These are phyloP conservation scores for Nicotiana rustica DNA, from an alignment of 305 asterid species.

Conservation along the genomic window DNA sequence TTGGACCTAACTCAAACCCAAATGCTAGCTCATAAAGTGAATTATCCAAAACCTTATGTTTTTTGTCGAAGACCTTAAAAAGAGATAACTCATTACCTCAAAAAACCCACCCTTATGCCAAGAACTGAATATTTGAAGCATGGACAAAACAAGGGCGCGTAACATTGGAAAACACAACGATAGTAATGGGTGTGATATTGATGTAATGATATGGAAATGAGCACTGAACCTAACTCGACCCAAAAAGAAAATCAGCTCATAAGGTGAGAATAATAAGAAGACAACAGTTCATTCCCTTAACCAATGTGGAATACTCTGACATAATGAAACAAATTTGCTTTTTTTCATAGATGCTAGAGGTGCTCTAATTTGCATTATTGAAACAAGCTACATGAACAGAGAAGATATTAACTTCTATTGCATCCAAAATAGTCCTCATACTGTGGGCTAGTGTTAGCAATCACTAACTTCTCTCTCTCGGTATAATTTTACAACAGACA, in stretches of 20 bases:
- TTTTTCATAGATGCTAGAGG: neutral
- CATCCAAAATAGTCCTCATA: neutral
- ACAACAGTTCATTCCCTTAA: neutral
- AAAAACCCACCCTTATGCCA: neutral
- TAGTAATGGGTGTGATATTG: neutral
- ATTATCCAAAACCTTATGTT: neutral
- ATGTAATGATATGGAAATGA: neutral
- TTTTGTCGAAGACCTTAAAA: neutral
- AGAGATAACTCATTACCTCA: neutral
- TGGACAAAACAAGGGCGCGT: neutral
- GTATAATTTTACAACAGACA: neutral
- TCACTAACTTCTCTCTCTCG: slow-evolving; percentile 10
- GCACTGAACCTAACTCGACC: neutral
- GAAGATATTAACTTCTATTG: neutral
- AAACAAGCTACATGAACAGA: neutral
- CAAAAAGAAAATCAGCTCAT: neutral
- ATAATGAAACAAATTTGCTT: neutral
- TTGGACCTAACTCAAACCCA: neutral
- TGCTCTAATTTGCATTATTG: neutral
- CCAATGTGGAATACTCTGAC: neutral
- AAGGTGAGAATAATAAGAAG: neutral
- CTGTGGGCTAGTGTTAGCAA: neutral
- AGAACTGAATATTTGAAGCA: neutral
- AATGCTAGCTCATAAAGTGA: neutral
- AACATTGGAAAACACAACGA: neutral